Evolutionary conservation across 2,329 filamentous ascomycete genomes (phyloP).

Genomic region (Paracoccidioides lutzii): DNA sequence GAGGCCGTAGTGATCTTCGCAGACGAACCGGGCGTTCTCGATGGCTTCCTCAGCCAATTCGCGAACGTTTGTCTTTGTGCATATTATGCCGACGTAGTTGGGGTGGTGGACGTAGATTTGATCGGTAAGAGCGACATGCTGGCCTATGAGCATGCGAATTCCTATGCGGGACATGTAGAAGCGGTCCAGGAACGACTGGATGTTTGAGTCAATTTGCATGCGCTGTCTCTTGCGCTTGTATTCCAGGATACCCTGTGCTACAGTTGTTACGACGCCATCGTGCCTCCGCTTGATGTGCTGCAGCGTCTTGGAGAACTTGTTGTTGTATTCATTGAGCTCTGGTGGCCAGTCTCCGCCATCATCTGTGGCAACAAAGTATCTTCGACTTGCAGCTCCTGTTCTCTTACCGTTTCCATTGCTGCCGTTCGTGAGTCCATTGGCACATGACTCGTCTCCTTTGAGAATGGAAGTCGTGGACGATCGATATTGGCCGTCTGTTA

Average conservation of each 20-base stretch:
- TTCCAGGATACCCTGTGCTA: constrained; percentile 94
- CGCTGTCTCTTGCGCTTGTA: constrained; percentile 94
- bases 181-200: constrained; percentile 92
- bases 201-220: constrained; percentile 96
- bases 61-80: constrained; percentile 92
- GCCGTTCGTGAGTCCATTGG: constrained; percentile 29
- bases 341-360: constrained; percentile 84
- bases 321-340: constrained; percentile 88
- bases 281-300: constrained; percentile 92
- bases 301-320: constrained; percentile 73
- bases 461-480: constrained; percentile 29
- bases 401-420: constrained; percentile 37
- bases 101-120: constrained; percentile 81
- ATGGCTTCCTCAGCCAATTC: constrained; percentile 95
- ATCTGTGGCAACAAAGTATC: constrained; percentile 88
- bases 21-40: constrained; percentile 97
- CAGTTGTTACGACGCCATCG: constrained; percentile 93
- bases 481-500: constrained; percentile 68
- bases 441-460: constrained; percentile 31
- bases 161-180: constrained; percentile 99
- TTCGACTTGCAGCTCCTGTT: constrained; percentile 43
- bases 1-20: constrained; percentile 93
- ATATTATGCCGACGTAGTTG: constrained; percentile 96
- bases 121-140: constrained; percentile 93
- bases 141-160: constrained; percentile 97